Base-by-base conservation (phyloP, 129 eudicot species). In the Rutidosis leptorrhynchoides region DNA sequence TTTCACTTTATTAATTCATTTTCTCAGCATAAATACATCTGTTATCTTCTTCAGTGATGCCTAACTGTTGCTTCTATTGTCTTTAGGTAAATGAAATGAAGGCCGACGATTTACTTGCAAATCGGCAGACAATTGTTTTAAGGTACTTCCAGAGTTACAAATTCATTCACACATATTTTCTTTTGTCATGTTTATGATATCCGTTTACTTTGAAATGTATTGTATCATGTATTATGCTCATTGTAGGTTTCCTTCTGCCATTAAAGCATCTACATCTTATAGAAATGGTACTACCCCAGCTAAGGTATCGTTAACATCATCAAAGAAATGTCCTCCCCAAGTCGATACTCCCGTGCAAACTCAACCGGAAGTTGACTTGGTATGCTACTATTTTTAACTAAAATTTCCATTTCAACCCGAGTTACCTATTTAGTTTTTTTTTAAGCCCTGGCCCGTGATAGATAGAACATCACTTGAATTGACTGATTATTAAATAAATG, bases 81-180 rank as follows among this genome's bases (percentile, higher is more conserved):
- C 76, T 37, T 53, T 73, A 92, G 98, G 95, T 92, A 56, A 92
- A 92, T 69, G 85, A 80, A 58, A 65, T 77, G 62, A 82, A 71
- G 78, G 80, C 79, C 15, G 25, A 19, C 72, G 48, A 65, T 77
- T 83, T 92, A 21, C 77, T 75, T 68, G 33, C 61, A 61, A 89
- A 88, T 52, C 75, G 70, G 54, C 82, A 78, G 78, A 78, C 78
- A 51, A 82, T 92, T 46, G 75, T 51, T 48, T 71, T 92, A 74
- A 92, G 96, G 98, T 85, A 32, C 52, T 9, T 66, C 10, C 46
- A 48, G 19, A 32, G 43, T 9, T 66, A 9, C 46, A 48, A 17
- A 11, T n/a, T 33, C 11, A 19, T 51, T 63, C 16, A 59, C 68
- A 45, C 28, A 62, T 16, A 23, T 17, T 40, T 29, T 57, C 27